Conservation (phyloP, 768 basidiomycete genomes). For the Gloeopeniophorella convolvens region DNA sequence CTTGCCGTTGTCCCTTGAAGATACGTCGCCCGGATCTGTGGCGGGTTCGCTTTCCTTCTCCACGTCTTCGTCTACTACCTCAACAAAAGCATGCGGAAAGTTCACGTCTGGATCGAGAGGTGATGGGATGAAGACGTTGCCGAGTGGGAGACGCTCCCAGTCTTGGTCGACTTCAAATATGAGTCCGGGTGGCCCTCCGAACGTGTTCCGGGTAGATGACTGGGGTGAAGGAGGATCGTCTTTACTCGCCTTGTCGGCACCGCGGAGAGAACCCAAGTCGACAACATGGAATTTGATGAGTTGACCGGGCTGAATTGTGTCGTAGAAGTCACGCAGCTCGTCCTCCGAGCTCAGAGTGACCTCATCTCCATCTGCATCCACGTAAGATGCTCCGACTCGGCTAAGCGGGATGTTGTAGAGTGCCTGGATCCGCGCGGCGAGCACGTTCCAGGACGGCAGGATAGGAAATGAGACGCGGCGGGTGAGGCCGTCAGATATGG, state of each 20-base stretch:
- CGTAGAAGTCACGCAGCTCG: slow-evolving; percentile 71
- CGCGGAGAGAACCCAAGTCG: slow-evolving; percentile 41
- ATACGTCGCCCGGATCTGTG: neutral
- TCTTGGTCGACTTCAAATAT: slow-evolving; percentile 47
- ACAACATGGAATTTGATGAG: slow-evolving; percentile 56
- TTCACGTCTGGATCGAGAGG: slow-evolving; percentile 28
- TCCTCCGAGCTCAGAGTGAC: slow-evolving; percentile 72
- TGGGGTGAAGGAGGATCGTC: slow-evolving; percentile 29
- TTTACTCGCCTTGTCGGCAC: slow-evolving; percentile 28
- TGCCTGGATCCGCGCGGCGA: slow-evolving; percentile 50
- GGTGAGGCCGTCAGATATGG: slow-evolving; percentile 41
- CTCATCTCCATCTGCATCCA: slow-evolving; percentile 67
- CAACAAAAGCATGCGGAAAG: slow-evolving; percentile 59
- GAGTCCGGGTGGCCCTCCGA: slow-evolving; percentile 43
- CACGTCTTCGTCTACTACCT: slow-evolving; percentile 42
- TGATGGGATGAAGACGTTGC: slow-evolving; percentile 34
- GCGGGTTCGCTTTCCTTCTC: slow-evolving; percentile 13
- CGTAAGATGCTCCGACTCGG: slow-evolving; percentile 61
- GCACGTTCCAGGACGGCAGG: slow-evolving; percentile 48
- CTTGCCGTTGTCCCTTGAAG: slow-evolving; percentile 45
- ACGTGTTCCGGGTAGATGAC: slow-evolving; percentile 49
- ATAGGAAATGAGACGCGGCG: slow-evolving; percentile 51
- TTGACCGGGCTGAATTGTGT: slow-evolving; percentile 25
- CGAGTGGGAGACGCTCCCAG: slow-evolving; percentile 53
- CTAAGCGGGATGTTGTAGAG: slow-evolving; percentile 51